Percentiles rank a stretch among this genome's conserved stretches.
Conservation (phyloP, 1,139 yeast species). For the Kazachstania sp. region DNA sequence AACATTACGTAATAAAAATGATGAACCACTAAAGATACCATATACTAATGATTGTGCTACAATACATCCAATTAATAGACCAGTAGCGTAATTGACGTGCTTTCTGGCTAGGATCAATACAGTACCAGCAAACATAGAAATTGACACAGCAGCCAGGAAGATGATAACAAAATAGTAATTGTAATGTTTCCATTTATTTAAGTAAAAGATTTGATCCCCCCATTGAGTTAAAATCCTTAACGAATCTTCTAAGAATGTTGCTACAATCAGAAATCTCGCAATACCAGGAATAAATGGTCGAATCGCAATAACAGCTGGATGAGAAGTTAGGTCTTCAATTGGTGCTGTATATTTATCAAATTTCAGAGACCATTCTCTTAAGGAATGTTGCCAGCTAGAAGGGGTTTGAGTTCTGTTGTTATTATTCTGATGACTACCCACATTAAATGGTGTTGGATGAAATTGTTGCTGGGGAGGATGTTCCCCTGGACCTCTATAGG, state of each 20-base stretch:
- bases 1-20: constrained; percentile 75
- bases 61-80: constrained; percentile 62
- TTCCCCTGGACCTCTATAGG: constrained; percentile 8
- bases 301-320: constrained; percentile 31
- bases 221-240: constrained; percentile 79
- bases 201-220: constrained; percentile 82
- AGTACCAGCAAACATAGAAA: constrained; percentile 67
- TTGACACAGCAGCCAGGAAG: constrained; percentile 56
- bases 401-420: background rate
- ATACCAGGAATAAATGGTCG: constrained; percentile 76
- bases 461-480: background rate
- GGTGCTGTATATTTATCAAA: constrained; percentile 13
- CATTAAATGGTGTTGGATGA: constrained; percentile 1
- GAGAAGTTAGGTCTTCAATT: constrained; percentile 35
- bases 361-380: background rate
- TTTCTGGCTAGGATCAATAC: constrained; percentile 63
- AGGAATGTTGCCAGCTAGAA: background rate
- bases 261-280: constrained; percentile 85
- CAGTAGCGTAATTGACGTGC: constrained; percentile 62
- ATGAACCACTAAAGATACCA: constrained; percentile 75
- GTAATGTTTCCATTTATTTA: constrained; percentile 69
- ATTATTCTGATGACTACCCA: background rate
- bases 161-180: constrained; percentile 72
- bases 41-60: constrained; percentile 79
- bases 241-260: constrained; percentile 89